Evolutionary conservation across 2,329 filamentous ascomycete species (phyloP), one percentile per base, ranked within the genome.

Genomic region (Hypoxylon sp.): DNA sequence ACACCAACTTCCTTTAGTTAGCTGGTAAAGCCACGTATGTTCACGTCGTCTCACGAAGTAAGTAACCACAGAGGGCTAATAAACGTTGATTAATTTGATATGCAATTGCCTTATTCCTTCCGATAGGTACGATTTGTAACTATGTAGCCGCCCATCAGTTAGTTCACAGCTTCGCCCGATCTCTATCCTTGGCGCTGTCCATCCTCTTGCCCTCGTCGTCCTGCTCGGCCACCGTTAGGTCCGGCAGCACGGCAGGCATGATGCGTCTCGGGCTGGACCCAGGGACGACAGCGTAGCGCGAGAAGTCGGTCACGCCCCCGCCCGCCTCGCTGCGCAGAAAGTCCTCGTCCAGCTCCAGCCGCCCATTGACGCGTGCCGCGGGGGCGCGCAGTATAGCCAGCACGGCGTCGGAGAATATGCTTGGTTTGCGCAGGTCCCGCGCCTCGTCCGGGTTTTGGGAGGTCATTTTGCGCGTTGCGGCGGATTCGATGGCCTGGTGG

Each of bases 321-420:
- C 89, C 83, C 5, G 85, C 46, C 0, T 36, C 51, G 51, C 40
- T 81, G 16, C 91, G 82, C 28, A 96, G 80, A 69, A 93, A 96
- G 74, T 96, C 93, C 75, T 96, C 93, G 72, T 96, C 93, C 0
- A 93, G 84, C 62, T 90, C 83, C 4, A 95, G 80, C 44, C 87
- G 78, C 0, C 93, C 93, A 74, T 93, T 96, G 20, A 96, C 89
- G 3, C 78, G 77, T 0, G 80, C 67, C 0, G 87, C 79, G 0
- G 89, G 87, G 0, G 90, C 84, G 8, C 79, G 76, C 1, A 96
- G 80, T 77, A 96, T 91, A 1, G 85, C 90, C 1, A 95, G 77
- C 16, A 96, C 87, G 1, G 93, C 92, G 73, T 94, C 91, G 0
- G 91, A 93, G 78, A 92, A 96, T 65, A 96, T 91, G 4, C 85